Percentiles rank a stretch among this genome's conserved stretches.
Conservation (phyloP, 2,329 filamentous ascomycete genomes). For the Pseudogymnoascus pannorum region DNA sequence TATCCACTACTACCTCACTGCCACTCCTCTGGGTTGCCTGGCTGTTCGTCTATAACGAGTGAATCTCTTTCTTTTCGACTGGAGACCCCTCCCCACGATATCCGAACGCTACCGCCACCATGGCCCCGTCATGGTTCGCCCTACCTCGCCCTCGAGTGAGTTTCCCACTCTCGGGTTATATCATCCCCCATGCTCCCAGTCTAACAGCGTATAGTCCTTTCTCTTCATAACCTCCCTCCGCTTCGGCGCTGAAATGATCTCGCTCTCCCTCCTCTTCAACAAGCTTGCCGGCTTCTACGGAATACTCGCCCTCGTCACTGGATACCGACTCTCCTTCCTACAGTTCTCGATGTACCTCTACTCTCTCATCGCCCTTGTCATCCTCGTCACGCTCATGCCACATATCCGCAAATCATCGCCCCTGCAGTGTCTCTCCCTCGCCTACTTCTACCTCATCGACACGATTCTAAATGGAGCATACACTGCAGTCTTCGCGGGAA, state of each 20-base stretch:
- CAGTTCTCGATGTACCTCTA: constrained; percentile 92
- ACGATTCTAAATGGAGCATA: constrained; percentile 74
- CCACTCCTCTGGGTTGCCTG: not conserved
- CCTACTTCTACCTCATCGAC: constrained; percentile 80
- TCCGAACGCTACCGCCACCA: constrained; percentile 4
- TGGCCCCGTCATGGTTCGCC: constrained; percentile 2
- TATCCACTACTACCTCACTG: not conserved
- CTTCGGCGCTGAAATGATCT: constrained; percentile 79
- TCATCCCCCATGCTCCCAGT: not conserved
- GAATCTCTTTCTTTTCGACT: not conserved
- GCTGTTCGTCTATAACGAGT: not conserved
- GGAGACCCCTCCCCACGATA: not conserved
- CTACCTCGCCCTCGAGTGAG: constrained; percentile 3
- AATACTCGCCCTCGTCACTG: constrained; percentile 79
- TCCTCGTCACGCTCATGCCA: constrained; percentile 64
- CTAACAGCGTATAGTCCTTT: constrained; percentile 54
- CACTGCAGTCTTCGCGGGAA: constrained; percentile 71
- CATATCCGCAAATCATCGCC: constrained; percentile 74
- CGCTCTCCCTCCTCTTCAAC: constrained; percentile 78
- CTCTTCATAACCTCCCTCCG: constrained; percentile 80
- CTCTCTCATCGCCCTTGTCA: constrained; percentile 62
- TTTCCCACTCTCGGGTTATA: not conserved
- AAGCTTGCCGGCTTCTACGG: constrained; percentile 89
- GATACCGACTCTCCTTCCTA: constrained; percentile 71
- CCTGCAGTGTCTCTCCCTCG: constrained; percentile 71